phyloP scores from a whole-genome alignment of 2,329 filamentous ascomycete genomes.

The Neofusicoccum parvum region DNA sequence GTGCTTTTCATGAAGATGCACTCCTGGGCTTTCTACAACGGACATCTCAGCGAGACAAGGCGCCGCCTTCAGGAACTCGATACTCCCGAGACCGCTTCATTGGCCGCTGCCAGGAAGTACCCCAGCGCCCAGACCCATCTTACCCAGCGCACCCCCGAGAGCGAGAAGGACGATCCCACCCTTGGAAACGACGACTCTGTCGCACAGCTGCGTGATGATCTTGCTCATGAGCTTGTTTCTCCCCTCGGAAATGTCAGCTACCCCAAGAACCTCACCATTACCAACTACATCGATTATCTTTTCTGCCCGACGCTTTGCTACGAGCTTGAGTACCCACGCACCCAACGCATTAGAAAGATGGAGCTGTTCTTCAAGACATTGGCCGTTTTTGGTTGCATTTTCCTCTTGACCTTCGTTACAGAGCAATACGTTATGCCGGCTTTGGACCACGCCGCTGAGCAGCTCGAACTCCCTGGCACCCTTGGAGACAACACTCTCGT shows the following conservation, averaged over 20 bases:
- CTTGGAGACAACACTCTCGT: constrained; percentile 73
- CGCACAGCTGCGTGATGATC: constrained; percentile 74
- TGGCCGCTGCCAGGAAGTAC: constrained; percentile 74
- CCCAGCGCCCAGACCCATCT: constrained; percentile 55
- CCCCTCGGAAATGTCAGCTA: constrained; percentile 89
- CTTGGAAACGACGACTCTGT: constrained; percentile 46
- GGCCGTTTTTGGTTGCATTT: constrained; percentile 95
- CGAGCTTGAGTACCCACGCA: constrained; percentile 93
- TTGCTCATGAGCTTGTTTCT: constrained; percentile 88
- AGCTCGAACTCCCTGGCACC: constrained; percentile 52
- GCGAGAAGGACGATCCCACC: constrained; percentile 46
- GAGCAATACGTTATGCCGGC: constrained; percentile 97
- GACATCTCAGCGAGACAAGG: constrained; percentile 86
- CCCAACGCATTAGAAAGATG: constrained; percentile 71
- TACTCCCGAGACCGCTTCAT: constrained; percentile 68
- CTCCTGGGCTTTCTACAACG: constrained; percentile 97
- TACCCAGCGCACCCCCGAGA: constrained; percentile 53
- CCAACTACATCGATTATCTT: constrained; percentile 84
- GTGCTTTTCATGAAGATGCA: constrained; percentile 99
- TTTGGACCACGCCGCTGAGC: constrained; percentile 69
- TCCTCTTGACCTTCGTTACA: constrained; percentile 84
- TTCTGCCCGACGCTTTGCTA: constrained; percentile 96
- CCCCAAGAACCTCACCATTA: constrained; percentile 79
- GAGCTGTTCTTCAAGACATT: constrained; percentile 82
- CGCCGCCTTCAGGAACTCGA: constrained; percentile 80